phyloP scores from a whole-genome alignment of 257 asterid species.

The Coffea canephora region DNA sequence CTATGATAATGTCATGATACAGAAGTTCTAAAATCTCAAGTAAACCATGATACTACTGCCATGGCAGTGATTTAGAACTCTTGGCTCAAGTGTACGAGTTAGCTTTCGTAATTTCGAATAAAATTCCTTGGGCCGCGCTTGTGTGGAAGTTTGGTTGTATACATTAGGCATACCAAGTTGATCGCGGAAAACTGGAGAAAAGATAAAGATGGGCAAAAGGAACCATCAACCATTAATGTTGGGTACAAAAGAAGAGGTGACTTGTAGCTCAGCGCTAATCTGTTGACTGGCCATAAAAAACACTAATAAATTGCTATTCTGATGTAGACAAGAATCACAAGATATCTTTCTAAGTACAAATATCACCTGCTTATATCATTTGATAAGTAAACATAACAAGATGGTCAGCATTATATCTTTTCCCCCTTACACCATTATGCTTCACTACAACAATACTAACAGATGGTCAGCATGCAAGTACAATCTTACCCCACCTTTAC shows the following conservation, averaged over 20 bases:
- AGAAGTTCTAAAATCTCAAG: background rate
- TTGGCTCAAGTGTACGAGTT: background rate
- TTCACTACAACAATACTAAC: background rate
- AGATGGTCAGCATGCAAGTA: background rate
- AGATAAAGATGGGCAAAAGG: background rate
- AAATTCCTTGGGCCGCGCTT: too few relatives aligned
- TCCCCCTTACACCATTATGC: too few relatives aligned
- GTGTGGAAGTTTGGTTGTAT: background rate
- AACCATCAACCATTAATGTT: background rate
- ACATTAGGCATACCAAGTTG: background rate
- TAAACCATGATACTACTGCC: too few relatives aligned
- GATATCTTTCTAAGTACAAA: background rate
- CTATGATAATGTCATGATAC: too few relatives aligned
- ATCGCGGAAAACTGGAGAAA: background rate
- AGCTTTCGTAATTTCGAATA: background rate
- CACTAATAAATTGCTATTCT: background rate
- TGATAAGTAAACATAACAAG: background rate
- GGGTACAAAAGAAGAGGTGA: background rate
- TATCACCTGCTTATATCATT: background rate
- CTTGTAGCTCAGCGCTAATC: background rate
- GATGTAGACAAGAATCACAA: background rate
- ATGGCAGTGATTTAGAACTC: too few relatives aligned
- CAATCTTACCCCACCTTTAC: background rate
- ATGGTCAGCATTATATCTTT: too few relatives aligned
- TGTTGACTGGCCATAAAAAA: background rate